Base-by-base conservation (phyloP, 2,329 filamentous ascomycete species). In the Alternaria triticina region DNA sequence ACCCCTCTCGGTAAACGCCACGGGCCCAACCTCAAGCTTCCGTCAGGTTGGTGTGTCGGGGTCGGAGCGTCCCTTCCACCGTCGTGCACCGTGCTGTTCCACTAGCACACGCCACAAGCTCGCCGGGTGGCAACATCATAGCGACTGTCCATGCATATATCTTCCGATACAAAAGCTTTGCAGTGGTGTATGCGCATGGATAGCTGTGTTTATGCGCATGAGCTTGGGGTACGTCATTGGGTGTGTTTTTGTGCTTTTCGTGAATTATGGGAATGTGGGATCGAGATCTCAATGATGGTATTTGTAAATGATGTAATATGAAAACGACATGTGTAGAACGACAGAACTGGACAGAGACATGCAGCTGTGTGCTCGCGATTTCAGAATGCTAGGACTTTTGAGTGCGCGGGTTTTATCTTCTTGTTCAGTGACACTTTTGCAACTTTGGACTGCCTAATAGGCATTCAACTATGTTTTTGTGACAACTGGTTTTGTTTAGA, bases 81-180 rank as follows among this genome's bases (percentile, higher is more conserved):
- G 44, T 22, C 22, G n/a, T n/a, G n/a, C n/a, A 47, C 22, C 22
- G 22, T 47, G 45, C 45, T 3, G 0, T 15, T 3, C 13, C 22
- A 36, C 28, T 51, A 51, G 49, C 49, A 51, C 13, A 20, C 28
- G 49, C 49, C 28, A 51, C 20, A 36, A 36, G 28, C 28, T 30
- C n/a, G 49, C 28, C 2, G 17, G 28, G 28, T 33, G 17, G 28
- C 27, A 28, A 22, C 27, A 12, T 33, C 17, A 12, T 22, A 30
- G 28, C 49, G 13, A 36, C 8, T 40, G 49, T 51, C 49, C 10
- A 10, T 51, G 49, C 49, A 13, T 36, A 5, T 51, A 13, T 51
- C 3, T 3, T 51, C 49, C 20, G 28, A 30, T 22, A 12, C 27
- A 17, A 40, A 40, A 40, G 9, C 36, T 10, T 10, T 5, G n/a